These are phyloP conservation scores for Chlamydomonas schloesseri DNA, from an alignment of 139 green algal species.

Conservation along the genomic window DNA sequence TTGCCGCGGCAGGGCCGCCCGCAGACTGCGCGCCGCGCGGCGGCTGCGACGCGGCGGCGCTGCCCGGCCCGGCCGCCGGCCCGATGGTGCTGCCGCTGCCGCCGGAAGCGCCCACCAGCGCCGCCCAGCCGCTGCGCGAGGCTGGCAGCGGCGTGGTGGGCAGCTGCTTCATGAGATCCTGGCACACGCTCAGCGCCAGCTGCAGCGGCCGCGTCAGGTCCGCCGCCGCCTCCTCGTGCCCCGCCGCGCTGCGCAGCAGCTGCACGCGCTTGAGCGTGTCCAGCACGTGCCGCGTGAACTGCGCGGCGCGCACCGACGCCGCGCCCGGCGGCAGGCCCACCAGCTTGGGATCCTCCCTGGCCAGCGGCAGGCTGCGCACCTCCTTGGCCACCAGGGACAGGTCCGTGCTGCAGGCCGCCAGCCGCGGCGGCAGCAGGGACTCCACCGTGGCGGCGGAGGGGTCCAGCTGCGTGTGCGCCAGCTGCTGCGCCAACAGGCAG, in stretches of 20 bases:
- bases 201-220: constrained; percentile 44
- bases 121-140: constrained; percentile 39
- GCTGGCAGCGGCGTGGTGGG: constrained; percentile 39
- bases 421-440: background rate
- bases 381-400: constrained; percentile 26
- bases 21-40: no score
- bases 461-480: constrained; percentile 13
- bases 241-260: constrained; percentile 17
- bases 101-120: background rate
- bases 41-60: background rate
- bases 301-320: constrained; percentile 28
- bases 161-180: constrained; percentile 56
- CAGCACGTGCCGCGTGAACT: constrained; percentile 48
- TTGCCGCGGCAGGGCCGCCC: no score
- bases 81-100: no score
- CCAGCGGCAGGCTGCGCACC: constrained; percentile 15
- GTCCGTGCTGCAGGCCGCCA: background rate
- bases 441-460: constrained; percentile 25
- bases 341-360: constrained; percentile 35
- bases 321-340: constrained; percentile 50
- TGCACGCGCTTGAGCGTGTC: constrained; percentile 56
- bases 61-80: background rate
- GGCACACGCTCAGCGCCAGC: constrained; percentile 44
- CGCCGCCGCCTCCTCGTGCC: background rate
- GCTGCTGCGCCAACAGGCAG: constrained; percentile 53